phyloP scores from a whole-genome alignment of 805 yeast genomes.

The Saturnispora sekii region DNA sequence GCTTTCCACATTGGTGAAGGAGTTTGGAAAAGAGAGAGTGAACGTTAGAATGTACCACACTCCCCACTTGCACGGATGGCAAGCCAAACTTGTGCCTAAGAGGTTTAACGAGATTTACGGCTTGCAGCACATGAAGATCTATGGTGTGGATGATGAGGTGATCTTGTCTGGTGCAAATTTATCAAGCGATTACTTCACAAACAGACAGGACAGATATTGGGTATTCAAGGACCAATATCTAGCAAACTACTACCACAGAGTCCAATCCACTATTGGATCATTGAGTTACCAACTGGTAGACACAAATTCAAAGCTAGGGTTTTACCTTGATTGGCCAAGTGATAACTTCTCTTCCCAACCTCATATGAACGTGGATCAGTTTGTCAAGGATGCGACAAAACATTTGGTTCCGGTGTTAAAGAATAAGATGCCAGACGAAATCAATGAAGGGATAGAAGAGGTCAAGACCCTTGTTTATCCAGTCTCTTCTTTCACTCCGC shows the following conservation, averaged over 20 bases:
- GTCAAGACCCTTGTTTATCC: slow-evolving; percentile 71
- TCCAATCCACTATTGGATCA: slow-evolving; percentile 59
- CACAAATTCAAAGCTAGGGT: slow-evolving; percentile 33
- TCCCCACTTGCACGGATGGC: slow-evolving; percentile 67
- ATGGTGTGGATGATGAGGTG: slow-evolving; percentile 89
- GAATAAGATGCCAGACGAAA: slow-evolving; percentile 19
- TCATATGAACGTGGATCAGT: slow-evolving; percentile 38
- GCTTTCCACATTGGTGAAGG: slow-evolving; percentile 53
- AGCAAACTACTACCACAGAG: slow-evolving; percentile 62
- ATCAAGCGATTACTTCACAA: slow-evolving; percentile 84
- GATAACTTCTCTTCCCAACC: slow-evolving; percentile 64
- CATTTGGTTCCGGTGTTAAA: slow-evolving; percentile 51
- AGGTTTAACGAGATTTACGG: slow-evolving; percentile 89
- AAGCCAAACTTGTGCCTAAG: slow-evolving; percentile 58
- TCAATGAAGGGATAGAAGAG: slow-evolving; percentile 8
- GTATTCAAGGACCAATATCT: slow-evolving; percentile 48
- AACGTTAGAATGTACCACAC: slow-evolving; percentile 83
- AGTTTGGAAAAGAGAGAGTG: slow-evolving; percentile 57
- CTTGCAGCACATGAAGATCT: slow-evolving; percentile 93
- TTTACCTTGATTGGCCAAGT: slow-evolving; percentile 64
- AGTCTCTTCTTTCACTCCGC: slow-evolving; percentile 82
- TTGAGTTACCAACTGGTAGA: slow-evolving; percentile 60
- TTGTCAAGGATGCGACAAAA: slow-evolving; percentile 45
- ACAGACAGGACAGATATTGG: slow-evolving; percentile 91
- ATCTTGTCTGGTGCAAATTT: slow-evolving; percentile 87